These are phyloP conservation scores for Wickerhamomyces subpelliculosus DNA, from an alignment of 805 yeast genomes.

Conservation along the genomic window DNA sequence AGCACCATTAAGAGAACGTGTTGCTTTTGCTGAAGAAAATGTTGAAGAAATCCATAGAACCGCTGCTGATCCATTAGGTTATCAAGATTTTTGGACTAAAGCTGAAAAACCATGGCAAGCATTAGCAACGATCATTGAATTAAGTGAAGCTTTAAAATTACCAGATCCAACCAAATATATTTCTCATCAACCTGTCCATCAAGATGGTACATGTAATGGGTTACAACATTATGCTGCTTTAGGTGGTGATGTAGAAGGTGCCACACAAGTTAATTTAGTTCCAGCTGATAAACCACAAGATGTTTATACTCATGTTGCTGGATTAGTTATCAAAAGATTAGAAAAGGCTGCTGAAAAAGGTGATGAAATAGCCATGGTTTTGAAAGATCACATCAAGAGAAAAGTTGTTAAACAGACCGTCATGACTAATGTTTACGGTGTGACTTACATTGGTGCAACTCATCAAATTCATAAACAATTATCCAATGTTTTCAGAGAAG, in stretches of 20 bases:
- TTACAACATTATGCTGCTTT: slow-evolving; percentile 82
- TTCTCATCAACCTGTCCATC: slow-evolving; percentile 75
- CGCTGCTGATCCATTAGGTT: slow-evolving; percentile 55
- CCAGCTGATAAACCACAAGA: slow-evolving; percentile 73
- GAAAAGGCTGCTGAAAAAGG: slow-evolving; percentile 48
- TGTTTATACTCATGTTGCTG: slow-evolving; percentile 67
- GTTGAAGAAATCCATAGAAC: slow-evolving; percentile 47
- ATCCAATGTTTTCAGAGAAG: slow-evolving; percentile 48
- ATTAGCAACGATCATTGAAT: slow-evolving; percentile 61
- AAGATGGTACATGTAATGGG: slow-evolving; percentile 85
- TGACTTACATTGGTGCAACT: slow-evolving; percentile 88
- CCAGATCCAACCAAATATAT: slow-evolving; percentile 59
- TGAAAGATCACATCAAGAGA: slow-evolving; percentile 59
- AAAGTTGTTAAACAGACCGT: slow-evolving; percentile 95
- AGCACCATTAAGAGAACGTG: slow-evolving; percentile 59
- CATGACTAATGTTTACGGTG: slow-evolving; percentile 98
- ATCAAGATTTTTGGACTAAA: slow-evolving; percentile 56
- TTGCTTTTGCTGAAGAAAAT: slow-evolving; percentile 49
- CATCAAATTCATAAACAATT: slow-evolving; percentile 81
- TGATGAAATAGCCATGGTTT: slow-evolving; percentile 38
- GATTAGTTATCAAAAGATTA: slow-evolving; percentile 49
- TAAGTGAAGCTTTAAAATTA: slow-evolving; percentile 51
- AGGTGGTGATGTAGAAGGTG: slow-evolving; percentile 83
- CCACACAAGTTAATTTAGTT: slow-evolving; percentile 65
- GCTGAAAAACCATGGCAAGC: slow-evolving; percentile 88